Percentiles rank a stretch among this genome's conserved stretches.
These are phyloP conservation scores for Starmerella gropengiesseri DNA, from an alignment of 805 yeast genomes.

Conservation along the genomic window DNA sequence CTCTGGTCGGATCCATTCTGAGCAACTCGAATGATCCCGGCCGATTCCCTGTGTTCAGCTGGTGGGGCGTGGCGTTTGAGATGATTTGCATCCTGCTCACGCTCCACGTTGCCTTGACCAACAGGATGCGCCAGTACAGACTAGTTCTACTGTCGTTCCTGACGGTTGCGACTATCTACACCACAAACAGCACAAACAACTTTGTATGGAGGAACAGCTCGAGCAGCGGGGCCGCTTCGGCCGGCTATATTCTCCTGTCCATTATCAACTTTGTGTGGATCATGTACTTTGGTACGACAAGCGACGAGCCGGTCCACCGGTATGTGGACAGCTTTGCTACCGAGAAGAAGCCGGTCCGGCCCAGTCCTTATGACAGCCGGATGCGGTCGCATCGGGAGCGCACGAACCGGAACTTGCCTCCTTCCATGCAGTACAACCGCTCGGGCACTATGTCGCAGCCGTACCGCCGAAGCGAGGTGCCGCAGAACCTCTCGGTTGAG, in stretches of 20 bases:
- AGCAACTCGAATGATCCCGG: conserved; percentile 31
- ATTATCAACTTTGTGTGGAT: conserved; percentile 80
- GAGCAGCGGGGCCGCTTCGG: conserved; percentile 74
- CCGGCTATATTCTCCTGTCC: conserved; percentile 76
- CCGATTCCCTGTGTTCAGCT: conserved; percentile 67
- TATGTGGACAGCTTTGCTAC: conserved; percentile 72
- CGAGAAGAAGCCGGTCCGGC: conserved; percentile 12
- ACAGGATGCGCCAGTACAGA: conserved; percentile 60
- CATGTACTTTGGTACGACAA: conserved; percentile 80
- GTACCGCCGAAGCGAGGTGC: conserved; percentile 19
- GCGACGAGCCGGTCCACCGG: conserved; percentile 74
- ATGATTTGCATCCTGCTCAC: conserved; percentile 46
- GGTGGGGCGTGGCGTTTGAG: conserved; percentile 94
- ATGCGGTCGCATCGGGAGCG: conserved; percentile 2
- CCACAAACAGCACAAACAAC: conserved; percentile 71
- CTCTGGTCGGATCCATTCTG: conserved; percentile 76
- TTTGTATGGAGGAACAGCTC: conserved; percentile 60
- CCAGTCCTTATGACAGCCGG: neutral
- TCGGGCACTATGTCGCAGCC: conserved; percentile 13
- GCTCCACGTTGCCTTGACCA: conserved; percentile 44
- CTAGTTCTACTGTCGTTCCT: conserved; percentile 41
- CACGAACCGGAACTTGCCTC: conserved; percentile 3
- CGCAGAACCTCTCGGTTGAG: conserved; percentile 10
- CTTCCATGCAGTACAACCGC: neutral
- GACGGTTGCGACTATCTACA: conserved; percentile 69